These are phyloP conservation scores for Paraphysoderma sedebokerense DNA, from an alignment of 371 early-diverging fungal genomes.

Conservation along the genomic window DNA sequence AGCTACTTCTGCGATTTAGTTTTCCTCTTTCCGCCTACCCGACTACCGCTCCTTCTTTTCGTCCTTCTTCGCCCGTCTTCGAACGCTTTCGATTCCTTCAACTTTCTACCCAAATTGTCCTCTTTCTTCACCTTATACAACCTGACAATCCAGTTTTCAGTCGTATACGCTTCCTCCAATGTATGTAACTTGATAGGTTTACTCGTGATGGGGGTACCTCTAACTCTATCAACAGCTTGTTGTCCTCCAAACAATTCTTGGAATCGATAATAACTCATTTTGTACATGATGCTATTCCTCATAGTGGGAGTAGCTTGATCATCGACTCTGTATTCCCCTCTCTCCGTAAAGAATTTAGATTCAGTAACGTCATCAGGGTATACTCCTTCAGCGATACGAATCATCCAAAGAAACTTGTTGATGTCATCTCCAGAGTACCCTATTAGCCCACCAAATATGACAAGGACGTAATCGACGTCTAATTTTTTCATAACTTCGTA, in stretches of 20 bases:
- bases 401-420: slow-evolving; percentile 99
- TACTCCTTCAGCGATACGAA: slow-evolving; percentile 93
- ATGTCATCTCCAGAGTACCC: slow-evolving; percentile 98
- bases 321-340: slow-evolving; percentile 87
- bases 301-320: slow-evolving; percentile 77
- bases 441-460: slow-evolving; percentile 87
- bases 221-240: slow-evolving; percentile 65
- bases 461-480: slow-evolving; percentile 91
- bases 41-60: too few species aligned
- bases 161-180: slow-evolving; percentile 82
- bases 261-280: slow-evolving; percentile 91
- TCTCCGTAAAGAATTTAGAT: slow-evolving; percentile 60
- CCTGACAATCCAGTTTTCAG: slow-evolving; percentile 89
- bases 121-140: slow-evolving; percentile 88
- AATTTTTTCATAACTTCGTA: slow-evolving; percentile 76
- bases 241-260: slow-evolving; percentile 62
- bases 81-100: slow-evolving; percentile 7
- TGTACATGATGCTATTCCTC: slow-evolving; percentile 86
- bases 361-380: slow-evolving; percentile 88
- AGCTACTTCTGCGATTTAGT: too few species aligned
- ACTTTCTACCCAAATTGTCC: slow-evolving; percentile 68
- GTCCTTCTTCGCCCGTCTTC: slow-evolving; percentile 8
- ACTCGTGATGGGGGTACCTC: slow-evolving; percentile 52
- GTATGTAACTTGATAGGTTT: slow-evolving; percentile 62
- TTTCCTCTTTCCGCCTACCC: too few species aligned